These are phyloP conservation scores for Sarocladiaceae sp. DNA, from an alignment of 2,329 filamentous ascomycete genomes.

Conservation along the genomic window DNA sequence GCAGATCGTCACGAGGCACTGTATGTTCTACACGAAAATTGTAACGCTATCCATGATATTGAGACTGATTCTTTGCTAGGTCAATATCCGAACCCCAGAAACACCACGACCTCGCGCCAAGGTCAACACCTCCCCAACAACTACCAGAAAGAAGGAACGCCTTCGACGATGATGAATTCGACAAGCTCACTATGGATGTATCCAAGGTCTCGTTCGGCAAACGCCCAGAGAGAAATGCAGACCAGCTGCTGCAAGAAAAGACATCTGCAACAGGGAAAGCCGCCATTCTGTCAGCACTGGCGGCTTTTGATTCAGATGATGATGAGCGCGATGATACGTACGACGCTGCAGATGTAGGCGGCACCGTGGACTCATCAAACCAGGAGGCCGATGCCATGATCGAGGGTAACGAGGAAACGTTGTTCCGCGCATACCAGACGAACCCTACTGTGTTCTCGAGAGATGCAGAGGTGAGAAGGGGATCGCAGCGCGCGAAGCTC, in stretches of 20 bases:
- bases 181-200: slow-evolving; percentile 62
- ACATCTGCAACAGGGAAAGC: slow-evolving; percentile 69
- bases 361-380: slow-evolving; percentile 70
- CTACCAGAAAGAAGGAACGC: slow-evolving; percentile 63
- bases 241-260: slow-evolving; percentile 64
- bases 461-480: slow-evolving; percentile 64
- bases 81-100: slow-evolving; percentile 22
- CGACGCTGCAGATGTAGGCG: slow-evolving; percentile 86
- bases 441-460: slow-evolving; percentile 65
- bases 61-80: neutral
- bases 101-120: slow-evolving; percentile 46
- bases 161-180: slow-evolving; percentile 77
- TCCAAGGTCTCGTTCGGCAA: slow-evolving; percentile 78
- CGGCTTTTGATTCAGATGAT: slow-evolving; percentile 87
- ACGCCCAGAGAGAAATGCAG: slow-evolving; percentile 59
- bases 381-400: slow-evolving; percentile 45
- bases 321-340: slow-evolving; percentile 98
- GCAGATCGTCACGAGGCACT: slow-evolving; percentile 63
- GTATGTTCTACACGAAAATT: slow-evolving; percentile 31
- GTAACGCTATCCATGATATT: slow-evolving; percentile 11
- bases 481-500: slow-evolving; percentile 57
- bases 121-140: slow-evolving; percentile 50
- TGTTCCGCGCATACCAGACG: slow-evolving; percentile 70
- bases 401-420: slow-evolving; percentile 60
- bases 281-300: slow-evolving; percentile 81